A percentile compares a stretch with the other conserved stretches of the same genome.
phyloP scores from a whole-genome alignment of 1,284 basidiomycete species.

The Fomitopsis schrenkii region DNA sequence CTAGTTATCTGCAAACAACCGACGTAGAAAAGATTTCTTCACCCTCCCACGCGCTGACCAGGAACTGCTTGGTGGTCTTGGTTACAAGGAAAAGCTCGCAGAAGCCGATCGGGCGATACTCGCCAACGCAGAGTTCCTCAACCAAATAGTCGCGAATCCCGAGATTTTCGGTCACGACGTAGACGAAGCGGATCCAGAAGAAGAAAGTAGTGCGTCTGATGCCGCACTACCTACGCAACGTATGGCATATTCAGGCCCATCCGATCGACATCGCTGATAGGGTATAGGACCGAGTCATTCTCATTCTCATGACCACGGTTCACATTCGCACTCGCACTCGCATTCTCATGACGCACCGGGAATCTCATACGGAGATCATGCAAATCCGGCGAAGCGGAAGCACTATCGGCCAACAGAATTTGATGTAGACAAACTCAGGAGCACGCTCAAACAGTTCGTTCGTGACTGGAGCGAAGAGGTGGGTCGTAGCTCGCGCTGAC shows the following conservation, averaged over 20 bases:
- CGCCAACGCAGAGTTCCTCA: slow-evolving; percentile 65
- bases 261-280: neutral
- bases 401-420: slow-evolving; percentile 56
- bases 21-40: slow-evolving; percentile 69
- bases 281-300: slow-evolving; percentile 5
- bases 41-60: slow-evolving; percentile 58
- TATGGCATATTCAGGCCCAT: neutral
- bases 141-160: slow-evolving; percentile 61
- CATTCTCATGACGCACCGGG: slow-evolving; percentile 26
- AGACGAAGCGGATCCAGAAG: slow-evolving; percentile 23
- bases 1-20: slow-evolving; percentile 72
- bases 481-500: neutral
- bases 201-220: neutral
- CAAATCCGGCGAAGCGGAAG: slow-evolving; percentile 17
- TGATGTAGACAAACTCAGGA: slow-evolving; percentile 85
- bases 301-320: slow-evolving; percentile 20
- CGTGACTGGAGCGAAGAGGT: slow-evolving; percentile 83
- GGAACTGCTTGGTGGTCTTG: slow-evolving; percentile 52
- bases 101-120: slow-evolving; percentile 68
- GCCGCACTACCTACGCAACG: neutral
- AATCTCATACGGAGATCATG: slow-evolving; percentile 15
- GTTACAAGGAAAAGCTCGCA: slow-evolving; percentile 65
- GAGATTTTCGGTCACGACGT: slow-evolving; percentile 66
- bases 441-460: slow-evolving; percentile 87
- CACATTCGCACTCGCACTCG: slow-evolving; percentile 25